Conservation (phyloP, 176 grass and related monocot species). For the Bonia amplexicaulis region DNA sequence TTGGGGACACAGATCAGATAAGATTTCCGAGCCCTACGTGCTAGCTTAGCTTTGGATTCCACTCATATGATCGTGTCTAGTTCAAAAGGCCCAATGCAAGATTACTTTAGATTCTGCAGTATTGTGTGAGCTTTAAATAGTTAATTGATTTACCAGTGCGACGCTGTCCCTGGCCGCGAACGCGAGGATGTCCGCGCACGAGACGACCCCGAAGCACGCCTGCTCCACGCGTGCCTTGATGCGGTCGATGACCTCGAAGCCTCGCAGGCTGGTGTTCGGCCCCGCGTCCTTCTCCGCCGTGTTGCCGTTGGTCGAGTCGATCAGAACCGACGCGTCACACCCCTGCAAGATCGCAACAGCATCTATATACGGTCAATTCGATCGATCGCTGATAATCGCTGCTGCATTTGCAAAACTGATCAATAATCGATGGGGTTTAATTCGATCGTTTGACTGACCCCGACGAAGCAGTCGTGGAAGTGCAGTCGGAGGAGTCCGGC, state of each 20-base stretch:
- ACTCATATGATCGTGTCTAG: slow-evolving; percentile 25
- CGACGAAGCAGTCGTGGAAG: slow-evolving; percentile 90
- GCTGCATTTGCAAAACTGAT: neutral
- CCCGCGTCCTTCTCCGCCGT: slow-evolving; percentile 81
- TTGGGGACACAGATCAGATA: neutral
- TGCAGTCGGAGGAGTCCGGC: slow-evolving; percentile 78
- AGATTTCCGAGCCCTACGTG: slow-evolving; percentile 14
- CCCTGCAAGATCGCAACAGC: slow-evolving; percentile 29
- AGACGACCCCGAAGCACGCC: slow-evolving; percentile 62
- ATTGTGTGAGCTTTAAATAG: neutral
- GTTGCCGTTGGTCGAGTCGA: slow-evolving; percentile 64
- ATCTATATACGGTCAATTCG: neutral
- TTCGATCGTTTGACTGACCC: slow-evolving; percentile 11
- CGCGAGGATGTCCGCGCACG: slow-evolving; percentile 88
- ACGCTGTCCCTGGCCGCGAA: slow-evolving; percentile 87
- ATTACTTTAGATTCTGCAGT: neutral
- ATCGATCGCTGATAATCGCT: neutral
- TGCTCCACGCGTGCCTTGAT: slow-evolving; percentile 66
- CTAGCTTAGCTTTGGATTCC: slow-evolving; percentile 13
- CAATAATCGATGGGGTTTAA: too few relatives aligned
- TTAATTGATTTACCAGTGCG: slow-evolving; percentile 41
- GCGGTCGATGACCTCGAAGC: slow-evolving; percentile 69
- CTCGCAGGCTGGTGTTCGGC: slow-evolving; percentile 73
- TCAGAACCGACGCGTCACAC: slow-evolving; percentile 77
- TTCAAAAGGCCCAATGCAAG: neutral